These are phyloP conservation scores for Chiua virens DNA, from an alignment of 768 basidiomycete species.

Conservation along the genomic window DNA sequence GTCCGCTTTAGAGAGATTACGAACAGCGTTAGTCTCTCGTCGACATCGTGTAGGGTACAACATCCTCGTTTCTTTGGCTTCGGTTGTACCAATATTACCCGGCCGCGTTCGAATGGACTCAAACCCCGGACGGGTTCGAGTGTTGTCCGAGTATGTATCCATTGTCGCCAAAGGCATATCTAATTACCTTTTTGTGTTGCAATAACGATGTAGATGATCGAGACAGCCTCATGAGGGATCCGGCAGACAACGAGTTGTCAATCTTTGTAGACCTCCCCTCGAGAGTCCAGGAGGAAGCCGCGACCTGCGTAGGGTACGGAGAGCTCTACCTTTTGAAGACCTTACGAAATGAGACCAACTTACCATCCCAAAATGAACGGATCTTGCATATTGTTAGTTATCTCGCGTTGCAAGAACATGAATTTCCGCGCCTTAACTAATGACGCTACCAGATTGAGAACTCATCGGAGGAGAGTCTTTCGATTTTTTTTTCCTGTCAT, in stretches of 20 bases:
- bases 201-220: not conserved
- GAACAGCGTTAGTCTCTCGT: too few relatives aligned
- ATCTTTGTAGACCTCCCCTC: not conserved
- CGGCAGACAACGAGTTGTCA: not conserved
- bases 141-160: conserved; percentile 14
- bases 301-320: too few relatives aligned
- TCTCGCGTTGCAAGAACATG: too few relatives aligned
- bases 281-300: too few relatives aligned
- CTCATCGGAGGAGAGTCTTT: too few relatives aligned
- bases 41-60: not conserved
- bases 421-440: too few relatives aligned
- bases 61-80: not conserved
- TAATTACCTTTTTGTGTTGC: not conserved
- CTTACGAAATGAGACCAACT: not conserved
- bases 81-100: conserved; percentile 18
- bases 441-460: too few relatives aligned
- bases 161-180: not conserved
- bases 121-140: conserved; percentile 34
- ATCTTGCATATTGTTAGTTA: not conserved
- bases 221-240: not conserved
- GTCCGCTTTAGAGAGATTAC: too few relatives aligned
- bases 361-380: not conserved
- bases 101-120: conserved; percentile 28
- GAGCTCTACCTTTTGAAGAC: not conserved
- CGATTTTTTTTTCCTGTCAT: too few relatives aligned